Percentiles rank a stretch among this genome's conserved stretches.
These are phyloP conservation scores for Clarireedia monteithiana DNA, from an alignment of 2,329 filamentous ascomycete species.

Conservation along the genomic window DNA sequence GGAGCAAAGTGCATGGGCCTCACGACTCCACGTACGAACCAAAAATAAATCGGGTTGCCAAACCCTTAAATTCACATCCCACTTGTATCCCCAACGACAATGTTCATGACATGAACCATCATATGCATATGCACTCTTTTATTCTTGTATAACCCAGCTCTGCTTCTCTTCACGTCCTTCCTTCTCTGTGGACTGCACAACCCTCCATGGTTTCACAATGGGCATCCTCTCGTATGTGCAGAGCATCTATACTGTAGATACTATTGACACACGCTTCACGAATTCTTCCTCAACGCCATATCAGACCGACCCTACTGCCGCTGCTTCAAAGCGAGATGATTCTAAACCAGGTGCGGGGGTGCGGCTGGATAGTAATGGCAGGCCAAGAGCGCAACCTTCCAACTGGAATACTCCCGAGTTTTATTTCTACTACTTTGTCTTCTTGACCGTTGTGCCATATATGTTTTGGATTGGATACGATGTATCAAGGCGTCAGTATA, in stretches of 20 bases:
- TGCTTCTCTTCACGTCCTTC: neutral
- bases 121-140: neutral
- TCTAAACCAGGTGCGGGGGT: constrained; percentile 24
- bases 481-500: constrained; percentile 67
- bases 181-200: neutral
- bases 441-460: constrained; percentile 59
- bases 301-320: constrained; percentile 36
- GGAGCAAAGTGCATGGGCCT: neutral
- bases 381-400: constrained; percentile 48
- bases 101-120: neutral
- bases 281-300: constrained; percentile 63
- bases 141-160: constrained; percentile 2
- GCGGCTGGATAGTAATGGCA: constrained; percentile 33
- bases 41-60: neutral
- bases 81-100: neutral
- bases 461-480: constrained; percentile 91
- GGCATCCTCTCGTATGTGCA: constrained; percentile 34
- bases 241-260: constrained; percentile 57
- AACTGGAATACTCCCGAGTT: constrained; percentile 87
- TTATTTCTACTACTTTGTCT: constrained; percentile 66
- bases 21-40: neutral
- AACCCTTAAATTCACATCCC: neutral
- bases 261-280: constrained; percentile 65
- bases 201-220: constrained; percentile 16
- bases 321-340: constrained; percentile 21